These are phyloP conservation scores for Coemansia erecta DNA, from an alignment of 192 early-diverging fungal species.

Conservation along the genomic window DNA sequence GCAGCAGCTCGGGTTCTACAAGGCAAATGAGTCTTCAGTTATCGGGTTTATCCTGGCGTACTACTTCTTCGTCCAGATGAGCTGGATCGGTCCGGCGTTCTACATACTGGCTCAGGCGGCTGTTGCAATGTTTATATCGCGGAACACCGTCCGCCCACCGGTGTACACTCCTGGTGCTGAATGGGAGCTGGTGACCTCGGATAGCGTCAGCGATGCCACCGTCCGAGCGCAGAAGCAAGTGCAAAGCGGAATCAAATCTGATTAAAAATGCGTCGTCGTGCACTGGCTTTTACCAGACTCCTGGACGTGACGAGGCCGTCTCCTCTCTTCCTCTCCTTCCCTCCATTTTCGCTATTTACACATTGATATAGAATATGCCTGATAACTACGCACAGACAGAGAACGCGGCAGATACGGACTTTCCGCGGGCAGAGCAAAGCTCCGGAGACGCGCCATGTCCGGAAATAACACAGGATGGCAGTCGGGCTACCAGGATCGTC, in stretches of 20 bases:
- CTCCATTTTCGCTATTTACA: background rate
- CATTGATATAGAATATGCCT: background rate
- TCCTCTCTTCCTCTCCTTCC: background rate
- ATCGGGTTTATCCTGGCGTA: constrained; percentile 44
- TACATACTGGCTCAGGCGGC: constrained; percentile 46
- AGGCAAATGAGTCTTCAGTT: constrained; percentile 31
- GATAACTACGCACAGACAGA: background rate
- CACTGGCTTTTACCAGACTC: background rate
- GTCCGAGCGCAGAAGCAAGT: background rate
- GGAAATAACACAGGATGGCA: constrained; percentile 17
- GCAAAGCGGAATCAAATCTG: background rate
- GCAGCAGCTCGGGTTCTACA: constrained; percentile 38
- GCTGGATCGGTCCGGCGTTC: constrained; percentile 50
- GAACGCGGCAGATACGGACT: background rate
- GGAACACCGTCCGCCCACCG: constrained; percentile 27
- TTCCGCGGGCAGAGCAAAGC: background rate
- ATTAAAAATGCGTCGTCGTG: background rate
- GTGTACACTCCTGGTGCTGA: constrained; percentile 25
- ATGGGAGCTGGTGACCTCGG: constrained; percentile 17
- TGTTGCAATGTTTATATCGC: constrained; percentile 39
- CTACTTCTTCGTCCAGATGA: constrained; percentile 49
- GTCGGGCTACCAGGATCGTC: constrained; percentile 25
- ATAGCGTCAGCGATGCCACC: no score
- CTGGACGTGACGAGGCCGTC: background rate
- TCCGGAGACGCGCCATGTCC: constrained; percentile 3